Evolutionary conservation across 2,329 filamentous ascomycete genomes (phyloP).

Genomic region (Apiospora aurea): DNA sequence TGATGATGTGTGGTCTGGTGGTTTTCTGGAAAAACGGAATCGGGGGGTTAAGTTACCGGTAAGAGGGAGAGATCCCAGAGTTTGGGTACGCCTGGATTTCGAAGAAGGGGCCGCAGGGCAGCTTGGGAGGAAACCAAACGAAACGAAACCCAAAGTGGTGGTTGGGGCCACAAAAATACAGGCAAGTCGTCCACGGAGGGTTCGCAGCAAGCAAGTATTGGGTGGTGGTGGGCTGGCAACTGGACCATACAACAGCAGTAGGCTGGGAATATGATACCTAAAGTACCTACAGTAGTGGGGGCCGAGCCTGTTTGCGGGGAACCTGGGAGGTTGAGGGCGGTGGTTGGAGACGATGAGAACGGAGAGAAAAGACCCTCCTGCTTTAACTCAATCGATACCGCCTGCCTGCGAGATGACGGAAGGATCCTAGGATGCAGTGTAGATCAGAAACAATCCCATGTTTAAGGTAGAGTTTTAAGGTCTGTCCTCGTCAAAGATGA

Average conservation of each 20-base stretch:
- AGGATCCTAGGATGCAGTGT: not conserved
- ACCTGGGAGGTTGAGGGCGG: not conserved
- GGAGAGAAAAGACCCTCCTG: not conserved
- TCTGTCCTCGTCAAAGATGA: not conserved
- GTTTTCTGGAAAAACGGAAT: slow-evolving; percentile 15
- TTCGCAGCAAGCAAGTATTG: not conserved
- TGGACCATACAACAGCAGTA: not conserved
- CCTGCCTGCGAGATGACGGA: not conserved
- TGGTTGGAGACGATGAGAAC: not conserved
- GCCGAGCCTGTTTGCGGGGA: slow-evolving; percentile 1
- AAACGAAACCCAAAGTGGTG: slow-evolving; percentile 18
- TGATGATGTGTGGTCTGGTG: not conserved
- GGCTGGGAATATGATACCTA: not conserved
- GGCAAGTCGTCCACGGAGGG: slow-evolving; percentile 12
- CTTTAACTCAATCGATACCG: not conserved
- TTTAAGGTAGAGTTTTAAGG: not conserved
- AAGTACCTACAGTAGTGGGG: not conserved
- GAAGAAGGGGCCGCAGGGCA: slow-evolving; percentile 12
- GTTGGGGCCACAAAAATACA: slow-evolving; percentile 16
- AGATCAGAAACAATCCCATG: not conserved
- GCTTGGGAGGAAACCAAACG: not conserved
- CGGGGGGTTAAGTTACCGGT: slow-evolving; percentile 4
- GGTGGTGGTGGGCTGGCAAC: too few species aligned
- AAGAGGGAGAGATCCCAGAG: not conserved
- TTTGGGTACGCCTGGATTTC: not conserved